Conservation (phyloP, 208 protist species). For the Leishmania tarentolae region DNA sequence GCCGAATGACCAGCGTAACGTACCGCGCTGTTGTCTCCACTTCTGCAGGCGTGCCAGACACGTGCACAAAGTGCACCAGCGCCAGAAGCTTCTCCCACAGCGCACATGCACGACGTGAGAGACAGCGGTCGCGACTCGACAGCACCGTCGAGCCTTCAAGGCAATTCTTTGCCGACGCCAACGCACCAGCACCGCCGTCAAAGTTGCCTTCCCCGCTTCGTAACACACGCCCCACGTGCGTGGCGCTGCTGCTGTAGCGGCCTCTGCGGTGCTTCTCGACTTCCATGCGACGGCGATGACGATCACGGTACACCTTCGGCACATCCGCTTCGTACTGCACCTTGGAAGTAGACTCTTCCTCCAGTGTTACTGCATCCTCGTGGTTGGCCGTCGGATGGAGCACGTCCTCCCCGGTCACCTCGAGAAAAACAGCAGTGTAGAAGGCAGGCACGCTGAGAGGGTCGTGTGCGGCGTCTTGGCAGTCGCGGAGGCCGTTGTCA, state of each 20-base stretch:
- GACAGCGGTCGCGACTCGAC: neutral
- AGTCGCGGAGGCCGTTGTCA: neutral
- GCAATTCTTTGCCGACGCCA: neutral
- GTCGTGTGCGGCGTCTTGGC: neutral
- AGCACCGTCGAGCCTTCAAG: neutral
- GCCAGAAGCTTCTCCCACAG: slow-evolving; percentile 42
- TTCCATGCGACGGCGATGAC: slow-evolving; percentile 4
- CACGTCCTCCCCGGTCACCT: slow-evolving; percentile 27
- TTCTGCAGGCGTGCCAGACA: slow-evolving; percentile 35
- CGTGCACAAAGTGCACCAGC: slow-evolving; percentile 48
- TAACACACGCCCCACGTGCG: neutral
- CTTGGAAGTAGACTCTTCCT: slow-evolving; percentile 23
- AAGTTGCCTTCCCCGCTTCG: neutral
- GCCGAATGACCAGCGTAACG: slow-evolving; percentile 39
- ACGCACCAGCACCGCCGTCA: neutral
- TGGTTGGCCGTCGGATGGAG: slow-evolving; percentile 1
- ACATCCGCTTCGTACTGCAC: slow-evolving; percentile 15
- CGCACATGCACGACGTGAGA: slow-evolving; percentile 18
- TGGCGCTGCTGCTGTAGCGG: neutral
- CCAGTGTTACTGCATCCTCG: slow-evolving; percentile 13
- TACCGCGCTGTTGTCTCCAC: slow-evolving; percentile 39
- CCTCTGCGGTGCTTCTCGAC: neutral
- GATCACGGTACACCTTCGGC: slow-evolving; percentile 6
- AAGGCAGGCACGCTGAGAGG: slow-evolving; percentile 1
- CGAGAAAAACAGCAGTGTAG: slow-evolving; percentile 24